A percentile compares a stretch with the other conserved stretches of the same genome.
These are phyloP conservation scores for Globisporangium splendens DNA, from an alignment of 352 stramenopile species.

Conservation along the genomic window DNA sequence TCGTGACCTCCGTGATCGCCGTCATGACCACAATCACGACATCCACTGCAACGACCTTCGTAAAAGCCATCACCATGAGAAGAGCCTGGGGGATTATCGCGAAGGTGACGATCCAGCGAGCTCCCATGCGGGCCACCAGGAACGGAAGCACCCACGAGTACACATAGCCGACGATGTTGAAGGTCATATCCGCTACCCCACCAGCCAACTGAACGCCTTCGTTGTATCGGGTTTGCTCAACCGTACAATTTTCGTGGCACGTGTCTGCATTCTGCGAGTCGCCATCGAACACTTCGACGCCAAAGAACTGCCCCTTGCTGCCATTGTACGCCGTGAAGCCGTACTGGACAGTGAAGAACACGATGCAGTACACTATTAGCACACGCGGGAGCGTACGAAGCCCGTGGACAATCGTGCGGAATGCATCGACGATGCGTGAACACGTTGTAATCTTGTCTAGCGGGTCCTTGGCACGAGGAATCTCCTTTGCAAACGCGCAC, in stretches of 20 bases:
- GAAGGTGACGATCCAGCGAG: slow-evolving; percentile 28
- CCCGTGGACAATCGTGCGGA: slow-evolving; percentile 41
- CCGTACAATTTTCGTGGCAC: slow-evolving; percentile 32
- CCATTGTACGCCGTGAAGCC: slow-evolving; percentile 55
- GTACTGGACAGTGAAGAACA: slow-evolving; percentile 51
- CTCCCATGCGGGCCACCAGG: slow-evolving; percentile 31
- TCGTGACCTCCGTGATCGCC: slow-evolving; percentile 34
- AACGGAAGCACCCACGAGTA: slow-evolving; percentile 41
- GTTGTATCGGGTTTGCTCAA: slow-evolving; percentile 38
- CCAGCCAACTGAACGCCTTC: slow-evolving; percentile 37
- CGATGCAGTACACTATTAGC: slow-evolving; percentile 39
- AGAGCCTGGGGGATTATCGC: slow-evolving; percentile 35
- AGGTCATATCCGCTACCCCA: slow-evolving; percentile 38
- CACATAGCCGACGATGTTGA: slow-evolving; percentile 36
- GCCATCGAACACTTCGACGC: slow-evolving; percentile 42
- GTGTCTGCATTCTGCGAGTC: slow-evolving; percentile 32
- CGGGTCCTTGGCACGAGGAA: slow-evolving; percentile 18
- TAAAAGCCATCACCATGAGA: slow-evolving; percentile 45
- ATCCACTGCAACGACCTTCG: slow-evolving; percentile 23
- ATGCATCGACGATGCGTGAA: slow-evolving; percentile 28
- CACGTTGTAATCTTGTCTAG: slow-evolving; percentile 14
- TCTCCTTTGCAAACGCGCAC: slow-evolving; percentile 56
- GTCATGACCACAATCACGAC: slow-evolving; percentile 39
- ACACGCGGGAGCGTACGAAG: slow-evolving; percentile 36
- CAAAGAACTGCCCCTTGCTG: slow-evolving; percentile 64